Conservation (phyloP, 2,329 filamentous ascomycete genomes). For the Botrytis paeoniae region DNA sequence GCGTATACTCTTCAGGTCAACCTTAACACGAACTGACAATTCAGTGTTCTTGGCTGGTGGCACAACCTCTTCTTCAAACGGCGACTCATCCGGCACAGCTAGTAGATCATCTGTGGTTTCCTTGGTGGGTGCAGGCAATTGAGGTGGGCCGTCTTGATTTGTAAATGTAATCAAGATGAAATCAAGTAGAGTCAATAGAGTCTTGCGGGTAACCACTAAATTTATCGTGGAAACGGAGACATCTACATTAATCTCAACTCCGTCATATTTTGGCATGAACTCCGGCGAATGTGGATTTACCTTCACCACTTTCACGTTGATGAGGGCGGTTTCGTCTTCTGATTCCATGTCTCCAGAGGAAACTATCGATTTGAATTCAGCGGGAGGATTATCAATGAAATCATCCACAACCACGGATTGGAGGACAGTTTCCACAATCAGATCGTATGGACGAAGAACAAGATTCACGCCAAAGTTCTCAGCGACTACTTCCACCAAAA, state of each 20-base stretch:
- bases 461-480: conserved; percentile 86
- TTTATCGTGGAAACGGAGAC: conserved; percentile 94
- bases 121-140: conserved; percentile 34
- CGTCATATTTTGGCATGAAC: conserved; percentile 87
- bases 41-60: conserved; percentile 25
- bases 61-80: conserved; percentile 30
- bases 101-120: conserved; percentile 34
- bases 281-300: conserved; percentile 91
- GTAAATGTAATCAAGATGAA: conserved; percentile 94
- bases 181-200: conserved; percentile 85
- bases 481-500: conserved; percentile 88
- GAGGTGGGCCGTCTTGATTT: conserved; percentile 50
- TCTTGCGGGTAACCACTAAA: conserved; percentile 88
- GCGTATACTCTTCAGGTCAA: conserved; percentile 88
- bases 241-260: conserved; percentile 89
- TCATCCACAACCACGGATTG: conserved; percentile 88
- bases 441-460: conserved; percentile 84
- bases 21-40: conserved; percentile 77
- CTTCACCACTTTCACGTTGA: conserved; percentile 83
- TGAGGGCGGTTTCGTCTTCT: conserved; percentile 74
- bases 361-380: conserved; percentile 97
- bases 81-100: conserved; percentile 10
- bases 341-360: conserved; percentile 75
- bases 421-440: conserved; percentile 87
- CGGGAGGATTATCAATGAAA: conserved; percentile 81